phyloP scores from a whole-genome alignment of 257 asterid species.

The Henckelia pumila region DNA sequence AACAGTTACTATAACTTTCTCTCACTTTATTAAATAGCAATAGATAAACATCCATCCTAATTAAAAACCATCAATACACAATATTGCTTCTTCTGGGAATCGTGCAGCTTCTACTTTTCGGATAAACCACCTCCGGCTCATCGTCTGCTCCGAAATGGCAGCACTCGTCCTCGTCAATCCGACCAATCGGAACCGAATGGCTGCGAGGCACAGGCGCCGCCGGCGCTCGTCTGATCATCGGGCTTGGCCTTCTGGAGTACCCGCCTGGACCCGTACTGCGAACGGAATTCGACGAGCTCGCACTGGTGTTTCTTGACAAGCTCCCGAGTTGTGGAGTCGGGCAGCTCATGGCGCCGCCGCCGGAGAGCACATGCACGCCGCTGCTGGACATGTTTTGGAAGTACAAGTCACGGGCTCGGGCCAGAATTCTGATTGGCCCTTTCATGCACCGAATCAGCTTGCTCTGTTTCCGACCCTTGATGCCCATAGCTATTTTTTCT shows the following conservation, averaged over 20 bases:
- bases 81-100: conserved; percentile 20
- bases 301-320: conserved; percentile 39
- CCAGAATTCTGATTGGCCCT: neutral
- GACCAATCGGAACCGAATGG: conserved; percentile 43
- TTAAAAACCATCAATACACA: conserved; percentile 1
- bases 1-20: too few relatives aligned
- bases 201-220: conserved; percentile 36
- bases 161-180: conserved; percentile 63
- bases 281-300: conserved; percentile 25
- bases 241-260: conserved; percentile 22
- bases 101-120: conserved; percentile 46
- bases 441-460: neutral
- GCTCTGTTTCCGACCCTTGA: conserved; percentile 11
- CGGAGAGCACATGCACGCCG: conserved; percentile 2
- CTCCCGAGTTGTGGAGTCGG: conserved; percentile 12
- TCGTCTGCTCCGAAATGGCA: conserved; percentile 44
- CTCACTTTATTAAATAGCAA: too few relatives aligned
- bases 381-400: neutral
- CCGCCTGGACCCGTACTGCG: conserved; percentile 24
- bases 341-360: conserved; percentile 16
- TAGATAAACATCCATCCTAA: too few relatives aligned
- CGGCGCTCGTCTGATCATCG: neutral
- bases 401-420: conserved; percentile 1
- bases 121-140: conserved; percentile 22
- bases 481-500: neutral